Evolutionary conservation across 106 monocot species (phyloP), one percentile per base, ranked within the genome.

Genomic region (Allium fistulosum): DNA sequence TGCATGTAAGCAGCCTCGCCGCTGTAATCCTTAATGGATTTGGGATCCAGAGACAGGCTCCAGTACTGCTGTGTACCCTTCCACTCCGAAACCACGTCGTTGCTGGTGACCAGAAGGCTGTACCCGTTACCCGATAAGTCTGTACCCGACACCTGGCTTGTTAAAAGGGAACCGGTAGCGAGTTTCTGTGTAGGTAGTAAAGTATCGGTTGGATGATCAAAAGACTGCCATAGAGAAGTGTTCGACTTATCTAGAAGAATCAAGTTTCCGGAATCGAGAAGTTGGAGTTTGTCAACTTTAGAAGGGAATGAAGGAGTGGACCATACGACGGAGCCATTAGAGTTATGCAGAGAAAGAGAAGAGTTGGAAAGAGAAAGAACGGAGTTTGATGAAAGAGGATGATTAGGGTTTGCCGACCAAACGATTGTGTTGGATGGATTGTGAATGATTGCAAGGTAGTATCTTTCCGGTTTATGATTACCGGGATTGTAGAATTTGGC

Each of bases 261-360:
- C 65, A 97, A 78, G 69, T 97, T 97, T 60, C 97, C 97, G 61
- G 80, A 65, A 49, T 97, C 97, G 45, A 75, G 73, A 10, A 97
- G 89, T 1, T 75, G 82, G 60, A 89, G 72, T 10, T 86, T 56
- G 11, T n/a, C 0, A 52, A 92, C 79, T 10, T 74, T 15, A 67
- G 56, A 57, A 73, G 60, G 66, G 61, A 61, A 59, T 12, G 28
- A 51, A 0, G 89, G 87, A 1, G 92, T 92, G 13, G 89, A 87
- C 89, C 88, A 97, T 37, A 81, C 68, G 50, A 65, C 8, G 56
- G 65, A 26, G 48, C 59, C 71, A 67, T 81, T 58, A 26, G 72
- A 26, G 58, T 17, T 62, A 55, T 75, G 50, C 76, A 84, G 51
- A 65, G 83, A 66, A 59, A 97, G 76, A 26, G 89, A 81, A 57